Base-by-base conservation (phyloP, 1,139 yeast species). In the Geotrichum restrictum region DNA sequence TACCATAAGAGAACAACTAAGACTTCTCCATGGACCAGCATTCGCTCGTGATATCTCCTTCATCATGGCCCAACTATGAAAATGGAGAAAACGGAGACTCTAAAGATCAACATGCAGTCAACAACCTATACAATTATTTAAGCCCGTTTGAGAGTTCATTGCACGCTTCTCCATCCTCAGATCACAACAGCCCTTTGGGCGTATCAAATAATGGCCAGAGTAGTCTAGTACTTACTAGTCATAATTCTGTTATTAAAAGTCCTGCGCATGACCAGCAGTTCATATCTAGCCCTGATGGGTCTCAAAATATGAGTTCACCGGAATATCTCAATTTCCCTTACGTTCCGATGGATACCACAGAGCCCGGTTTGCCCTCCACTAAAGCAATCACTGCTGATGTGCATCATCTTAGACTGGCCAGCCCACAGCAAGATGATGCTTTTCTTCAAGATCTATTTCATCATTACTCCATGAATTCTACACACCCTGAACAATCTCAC, bases 371-470 rank as follows among this genome's bases (percentile, higher is more conserved):
- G 8, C 29, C 29, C 29, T 24, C 29, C 29, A 34, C 6, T 11
- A 16, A 16, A 11, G 18, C 18, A 8, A 31, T 13, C 10, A 34
- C 38, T 34, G 4, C 38, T 6, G 19, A 16, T 34, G 5, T 6
- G 6, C 38, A 34, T 6, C 38, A 34, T 5, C 18, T 34, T 11
- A 34, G 38, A 6, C 38, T 16, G 19, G 38, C 33, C 33, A 41
- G 22, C 29, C 32, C 19, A 5, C 29, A 36, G 34, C 19, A 19
- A 10, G 32, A n/a, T 22, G 29, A 34, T 24, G 37, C 21, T 40
- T 31, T 50, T 22, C 18, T 45, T 8, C 40, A 40, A 22, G 52
- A 49, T 10, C 44, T 50, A 1, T 49, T 49, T 36, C 49, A 52
- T 10, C 49, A 45, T 22, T 45, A 50, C 13, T 41, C 45, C 48